A percentile compares a stretch with the other conserved stretches of the same genome.
phyloP scores from a whole-genome alignment of 257 asterid genomes.

The Ligustrum vulgare region DNA sequence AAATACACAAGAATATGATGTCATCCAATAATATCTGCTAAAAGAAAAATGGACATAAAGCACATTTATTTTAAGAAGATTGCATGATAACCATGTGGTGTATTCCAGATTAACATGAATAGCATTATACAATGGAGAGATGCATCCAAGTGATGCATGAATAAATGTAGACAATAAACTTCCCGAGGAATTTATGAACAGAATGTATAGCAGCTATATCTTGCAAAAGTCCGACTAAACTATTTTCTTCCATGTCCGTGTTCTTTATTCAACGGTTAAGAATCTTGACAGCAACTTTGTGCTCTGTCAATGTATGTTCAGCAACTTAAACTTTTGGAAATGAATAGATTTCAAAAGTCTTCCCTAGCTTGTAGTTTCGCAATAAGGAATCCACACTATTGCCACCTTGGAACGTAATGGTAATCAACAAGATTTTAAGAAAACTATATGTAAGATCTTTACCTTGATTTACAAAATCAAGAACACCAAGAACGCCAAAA shows the following conservation, averaged over 20 bases:
- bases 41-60: not conserved
- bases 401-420: slow-evolving; percentile 31
- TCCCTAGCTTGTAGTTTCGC: slow-evolving; percentile 85
- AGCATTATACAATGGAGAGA: not conserved
- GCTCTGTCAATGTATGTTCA: slow-evolving; percentile 48
- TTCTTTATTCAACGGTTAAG: slow-evolving; percentile 45
- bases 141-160: not conserved
- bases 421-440: too few species aligned
- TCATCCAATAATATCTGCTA: not conserved
- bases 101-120: not conserved
- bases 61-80: not conserved
- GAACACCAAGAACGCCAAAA: too few species aligned
- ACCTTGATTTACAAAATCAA: too few species aligned
- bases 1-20: not conserved
- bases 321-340: slow-evolving; percentile 81
- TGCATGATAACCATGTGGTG: not conserved
- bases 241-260: slow-evolving; percentile 58
- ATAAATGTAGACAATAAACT: not conserved
- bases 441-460: too few species aligned
- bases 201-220: slow-evolving; percentile 11
- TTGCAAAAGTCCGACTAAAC: slow-evolving; percentile 23
- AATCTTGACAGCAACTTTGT: slow-evolving; percentile 61
- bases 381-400: slow-evolving; percentile 66
- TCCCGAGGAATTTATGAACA: not conserved
- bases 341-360: slow-evolving; percentile 88